Evolutionary conservation across 2,329 filamentous ascomycete genomes (phyloP), one percentile per base, ranked within the genome.

Genomic region (Fusarium xyrophilum): DNA sequence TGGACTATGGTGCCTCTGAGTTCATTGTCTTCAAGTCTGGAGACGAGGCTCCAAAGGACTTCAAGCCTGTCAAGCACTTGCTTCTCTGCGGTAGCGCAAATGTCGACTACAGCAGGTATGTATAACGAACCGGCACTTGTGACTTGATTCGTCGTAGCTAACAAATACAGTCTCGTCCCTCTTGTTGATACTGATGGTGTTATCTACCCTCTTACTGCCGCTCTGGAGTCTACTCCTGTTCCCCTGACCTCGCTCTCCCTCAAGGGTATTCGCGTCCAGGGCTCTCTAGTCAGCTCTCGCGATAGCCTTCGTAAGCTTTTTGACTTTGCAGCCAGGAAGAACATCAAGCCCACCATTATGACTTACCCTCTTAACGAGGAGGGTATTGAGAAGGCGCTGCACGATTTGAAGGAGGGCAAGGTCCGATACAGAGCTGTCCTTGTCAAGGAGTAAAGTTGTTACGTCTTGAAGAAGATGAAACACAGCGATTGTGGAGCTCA

Each of bases 361-460:
- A 71, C 63, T n/a, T 75, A 72, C 25, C 64, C 74, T 5, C 67
- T 77, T 36, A 72, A 65, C 13, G 75, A 76, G 48, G 72, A 72
- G 19, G 78, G 79, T 9, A 76, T 81, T 27, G 59, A 67, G 25
- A 73, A 77, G 33, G 78, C 79, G 7, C 75, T 81, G 56, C 69
- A 76, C 2, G 78, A 74, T 55, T 52, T 81, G 28, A 74, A 76
- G 30, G 62, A 76, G 10, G 78, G 79, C 5, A 70, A 78, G 36
- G 67, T 81, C 15, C 55, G 70, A 35, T 75, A 75, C 51, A 60
- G 73, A 35, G 73, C 67, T 17, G 73, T 75, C 14, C 68, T 81
- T 5, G 69, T 78, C 4, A 68, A 54, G 60, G 56, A 70, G 60
- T 70, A 65, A 59, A 11, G 7, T 12, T 4, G 2, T 32, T 19